Evolutionary conservation across 306 rosid species (phyloP).

Genomic region (Vigna nakashimae): DNA sequence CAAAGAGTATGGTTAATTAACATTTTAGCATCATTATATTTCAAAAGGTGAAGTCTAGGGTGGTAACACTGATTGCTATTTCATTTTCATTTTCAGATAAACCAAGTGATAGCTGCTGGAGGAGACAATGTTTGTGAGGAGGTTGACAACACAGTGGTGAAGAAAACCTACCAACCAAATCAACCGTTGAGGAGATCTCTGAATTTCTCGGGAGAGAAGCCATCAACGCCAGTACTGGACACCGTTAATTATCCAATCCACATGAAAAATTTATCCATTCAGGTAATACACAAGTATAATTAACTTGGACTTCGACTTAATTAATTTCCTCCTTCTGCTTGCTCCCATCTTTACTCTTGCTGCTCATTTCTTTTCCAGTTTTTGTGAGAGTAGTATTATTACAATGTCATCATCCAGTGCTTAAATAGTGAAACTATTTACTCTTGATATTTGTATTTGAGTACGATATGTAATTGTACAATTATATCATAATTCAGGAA

Average conservation of each 20-base stretch:
- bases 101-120: constrained; percentile 33
- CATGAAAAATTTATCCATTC: constrained; percentile 61
- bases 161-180: not conserved
- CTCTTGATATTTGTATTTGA: not conserved
- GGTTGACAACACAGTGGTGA: constrained; percentile 17
- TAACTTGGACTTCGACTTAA: not conserved
- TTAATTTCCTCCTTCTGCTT: not conserved
- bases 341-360: not conserved
- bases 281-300: constrained; percentile 38
- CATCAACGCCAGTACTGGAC: constrained; percentile 67
- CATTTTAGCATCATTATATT: not conserved
- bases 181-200: constrained; percentile 25
- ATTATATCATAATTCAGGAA: constrained; percentile 43
- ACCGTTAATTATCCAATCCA: constrained; percentile 64
- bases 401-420: not conserved
- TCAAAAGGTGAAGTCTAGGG: not conserved
- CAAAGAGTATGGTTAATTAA: constrained; percentile 35
- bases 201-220: constrained; percentile 68
- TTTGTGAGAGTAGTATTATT: not conserved
- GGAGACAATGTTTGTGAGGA: constrained; percentile 30
- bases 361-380: not conserved
- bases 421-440: not conserved
- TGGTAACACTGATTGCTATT: not conserved
- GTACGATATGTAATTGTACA: not conserved
- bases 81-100: constrained; percentile 46